Evolutionary conservation across 352 stramenopile species (phyloP).

Genomic region (Globisporangium paddicum): DNA sequence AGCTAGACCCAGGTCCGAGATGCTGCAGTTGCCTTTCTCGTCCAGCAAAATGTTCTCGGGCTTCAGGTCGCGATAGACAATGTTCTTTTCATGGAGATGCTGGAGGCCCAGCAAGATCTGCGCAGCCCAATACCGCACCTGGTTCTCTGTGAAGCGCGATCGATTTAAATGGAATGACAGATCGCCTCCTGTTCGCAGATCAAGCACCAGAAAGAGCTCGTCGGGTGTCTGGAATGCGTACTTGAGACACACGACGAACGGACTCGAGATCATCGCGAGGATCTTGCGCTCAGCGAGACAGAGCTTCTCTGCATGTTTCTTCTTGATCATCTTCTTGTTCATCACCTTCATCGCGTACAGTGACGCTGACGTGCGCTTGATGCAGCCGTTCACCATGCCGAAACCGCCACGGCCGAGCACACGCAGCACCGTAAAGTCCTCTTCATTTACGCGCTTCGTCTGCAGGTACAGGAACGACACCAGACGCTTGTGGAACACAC

Average conservation of each 20-base stretch:
- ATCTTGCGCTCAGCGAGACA: conserved; percentile 77
- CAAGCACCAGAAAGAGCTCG: conserved; percentile 96
- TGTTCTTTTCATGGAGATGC: conserved; percentile 88
- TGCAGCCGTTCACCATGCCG: conserved; percentile 96
- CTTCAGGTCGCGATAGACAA: conserved; percentile 89
- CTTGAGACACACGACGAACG: conserved; percentile 96
- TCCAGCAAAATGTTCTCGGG: conserved; percentile 90
- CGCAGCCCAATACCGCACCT: conserved; percentile 80
- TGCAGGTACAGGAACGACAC: conserved; percentile 91
- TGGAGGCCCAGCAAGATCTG: conserved; percentile 73
- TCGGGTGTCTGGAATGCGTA: conserved; percentile 94
- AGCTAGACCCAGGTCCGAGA: conserved; percentile 96
- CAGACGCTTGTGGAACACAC: conserved; percentile 75
- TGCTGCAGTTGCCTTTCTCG: conserved; percentile 93
- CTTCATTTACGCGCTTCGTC: conserved; percentile 87
- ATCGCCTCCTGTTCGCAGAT: conserved; percentile 97
- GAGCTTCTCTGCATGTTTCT: conserved; percentile 89
- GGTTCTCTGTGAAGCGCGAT: conserved; percentile 56
- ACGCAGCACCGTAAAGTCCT: conserved; percentile 95
- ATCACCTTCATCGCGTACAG: conserved; percentile 87
- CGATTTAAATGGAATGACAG: conserved; percentile 85
- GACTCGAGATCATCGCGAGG: conserved; percentile 63
- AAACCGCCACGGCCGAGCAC: conserved; percentile 96
- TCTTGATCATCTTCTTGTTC: conserved; percentile 88
- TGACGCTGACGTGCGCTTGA: conserved; percentile 89